A percentile compares a stretch with the other conserved stretches of the same genome.
Conservation (phyloP, 2,329 filamentous ascomycete genomes). For the Mycosphaerelloides madeirae region DNA sequence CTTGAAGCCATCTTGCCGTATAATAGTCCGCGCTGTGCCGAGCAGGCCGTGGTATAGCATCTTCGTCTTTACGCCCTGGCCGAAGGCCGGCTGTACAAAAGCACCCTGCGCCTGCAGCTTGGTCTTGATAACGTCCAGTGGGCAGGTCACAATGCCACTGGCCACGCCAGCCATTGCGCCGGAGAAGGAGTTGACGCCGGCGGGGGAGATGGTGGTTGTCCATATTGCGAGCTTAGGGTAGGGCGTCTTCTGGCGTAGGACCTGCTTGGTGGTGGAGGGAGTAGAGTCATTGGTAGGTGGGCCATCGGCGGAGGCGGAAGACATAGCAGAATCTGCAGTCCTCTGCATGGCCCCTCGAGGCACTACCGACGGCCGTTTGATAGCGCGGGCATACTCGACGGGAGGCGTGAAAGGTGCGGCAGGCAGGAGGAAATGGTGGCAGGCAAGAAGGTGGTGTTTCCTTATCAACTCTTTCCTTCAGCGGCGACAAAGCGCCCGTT, state of each 20-base stretch:
- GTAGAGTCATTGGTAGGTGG: constrained; percentile 15
- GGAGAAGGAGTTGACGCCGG: constrained; percentile 71
- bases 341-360: constrained; percentile 28
- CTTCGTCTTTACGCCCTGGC: constrained; percentile 39
- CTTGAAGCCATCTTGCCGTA: constrained; percentile 78
- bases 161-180: constrained; percentile 87
- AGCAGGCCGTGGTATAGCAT: constrained; percentile 76
- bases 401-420: neutral
- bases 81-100: constrained; percentile 50
- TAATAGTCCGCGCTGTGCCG: constrained; percentile 81
- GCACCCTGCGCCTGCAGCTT: constrained; percentile 94
- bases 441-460: too few relatives aligned
- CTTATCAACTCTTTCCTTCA: too few relatives aligned
- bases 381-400: constrained; percentile 27
- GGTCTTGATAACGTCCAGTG: constrained; percentile 97
- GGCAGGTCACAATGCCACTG: constrained; percentile 90
- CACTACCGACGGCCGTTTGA: constrained; percentile 24
- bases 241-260: constrained; percentile 21
- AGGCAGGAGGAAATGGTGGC: neutral
- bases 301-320: constrained; percentile 28
- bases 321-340: constrained; percentile 25
- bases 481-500: too few relatives aligned
- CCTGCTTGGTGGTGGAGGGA: constrained; percentile 7
- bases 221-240: constrained; percentile 37
- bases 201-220: constrained; percentile 47